Conservation (phyloP, 768 basidiomycete species). For the Lactarius deliciosus region DNA sequence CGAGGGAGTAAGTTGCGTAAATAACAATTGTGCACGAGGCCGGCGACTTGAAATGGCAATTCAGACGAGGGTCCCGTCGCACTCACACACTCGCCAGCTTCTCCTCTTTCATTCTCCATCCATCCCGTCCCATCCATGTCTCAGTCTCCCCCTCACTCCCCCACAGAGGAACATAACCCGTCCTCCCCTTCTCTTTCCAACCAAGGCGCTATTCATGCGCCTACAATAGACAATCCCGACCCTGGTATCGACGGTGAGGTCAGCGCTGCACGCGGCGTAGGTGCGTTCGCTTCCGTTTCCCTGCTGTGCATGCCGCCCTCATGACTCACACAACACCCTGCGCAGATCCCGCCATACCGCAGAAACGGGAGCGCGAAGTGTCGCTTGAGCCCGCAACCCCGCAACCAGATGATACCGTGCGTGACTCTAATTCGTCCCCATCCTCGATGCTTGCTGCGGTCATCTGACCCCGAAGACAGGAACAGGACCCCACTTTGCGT, state of each 20-base stretch:
- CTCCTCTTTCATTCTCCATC: conserved; percentile 10
- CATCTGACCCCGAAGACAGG: conserved; percentile 9
- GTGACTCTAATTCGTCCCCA: conserved; percentile 21
- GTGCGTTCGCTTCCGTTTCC: conserved; percentile 16
- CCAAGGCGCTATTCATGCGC: not conserved
- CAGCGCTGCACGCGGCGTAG: conserved; percentile 25
- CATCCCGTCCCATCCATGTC: conserved; percentile 17
- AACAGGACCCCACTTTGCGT: conserved; percentile 32
- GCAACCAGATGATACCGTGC: conserved; percentile 37
- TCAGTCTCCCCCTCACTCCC: conserved; percentile 14
- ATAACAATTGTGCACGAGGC: not conserved
- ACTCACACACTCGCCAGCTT: conserved; percentile 5
- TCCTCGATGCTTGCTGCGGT: not conserved
- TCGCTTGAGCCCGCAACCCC: conserved; percentile 64
- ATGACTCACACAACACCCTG: conserved; percentile 7
- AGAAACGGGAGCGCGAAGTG: conserved; percentile 75
- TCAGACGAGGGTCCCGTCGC: not conserved
- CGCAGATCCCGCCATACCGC: conserved; percentile 50
- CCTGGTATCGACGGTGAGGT: conserved; percentile 21
- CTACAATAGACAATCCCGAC: conserved; percentile 7
- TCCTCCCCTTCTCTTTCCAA: not conserved
- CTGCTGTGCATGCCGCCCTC: not conserved
- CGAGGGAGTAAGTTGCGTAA: conserved; percentile 36
- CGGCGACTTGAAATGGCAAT: conserved; percentile 18
- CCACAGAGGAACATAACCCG: conserved; percentile 6